Percentiles rank a stretch among this genome's conserved stretches.
These are phyloP conservation scores for Sporobolomyces roseus DNA, from an alignment of 768 basidiomycete species.

Conservation along the genomic window DNA sequence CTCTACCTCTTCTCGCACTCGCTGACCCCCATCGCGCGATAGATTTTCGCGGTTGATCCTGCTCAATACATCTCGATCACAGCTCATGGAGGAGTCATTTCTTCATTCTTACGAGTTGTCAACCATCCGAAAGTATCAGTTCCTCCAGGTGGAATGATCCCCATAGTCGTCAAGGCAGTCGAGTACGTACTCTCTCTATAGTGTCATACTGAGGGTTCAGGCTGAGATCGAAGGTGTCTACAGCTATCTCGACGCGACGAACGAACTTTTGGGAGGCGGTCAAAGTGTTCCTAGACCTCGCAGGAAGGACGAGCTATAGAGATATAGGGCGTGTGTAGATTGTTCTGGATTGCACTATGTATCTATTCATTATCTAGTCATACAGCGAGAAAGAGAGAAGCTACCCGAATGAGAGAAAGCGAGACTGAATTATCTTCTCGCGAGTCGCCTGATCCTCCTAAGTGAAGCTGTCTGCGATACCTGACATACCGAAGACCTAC, in stretches of 20 bases:
- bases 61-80: constrained; percentile 45
- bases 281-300: constrained; percentile 10
- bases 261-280: constrained; percentile 25
- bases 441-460: not conserved
- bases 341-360: no score
- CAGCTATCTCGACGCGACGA: constrained; percentile 11
- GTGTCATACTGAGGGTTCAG: no score
- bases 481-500: constrained; percentile 30
- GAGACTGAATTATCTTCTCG: no score
- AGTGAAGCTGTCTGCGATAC: not conserved
- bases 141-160: constrained; percentile 44
- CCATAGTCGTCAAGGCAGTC: constrained; percentile 44
- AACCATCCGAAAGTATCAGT: constrained; percentile 39
- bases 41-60: constrained; percentile 43
- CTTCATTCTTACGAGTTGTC: constrained; percentile 40
- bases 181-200: not conserved
- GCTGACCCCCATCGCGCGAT: not conserved
- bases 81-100: constrained; percentile 44
- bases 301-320: not conserved
- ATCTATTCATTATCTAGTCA: not conserved
- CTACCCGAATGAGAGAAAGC: no score
- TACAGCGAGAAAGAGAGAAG: no score
- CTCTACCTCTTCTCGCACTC: not conserved
- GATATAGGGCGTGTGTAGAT: no score
- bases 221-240: no score